A percentile compares a stretch with the other conserved stretches of the same genome.
These are phyloP conservation scores for Conticribra guillardii DNA, from an alignment of 108 stramenopile genomes.

Conservation along the genomic window DNA sequence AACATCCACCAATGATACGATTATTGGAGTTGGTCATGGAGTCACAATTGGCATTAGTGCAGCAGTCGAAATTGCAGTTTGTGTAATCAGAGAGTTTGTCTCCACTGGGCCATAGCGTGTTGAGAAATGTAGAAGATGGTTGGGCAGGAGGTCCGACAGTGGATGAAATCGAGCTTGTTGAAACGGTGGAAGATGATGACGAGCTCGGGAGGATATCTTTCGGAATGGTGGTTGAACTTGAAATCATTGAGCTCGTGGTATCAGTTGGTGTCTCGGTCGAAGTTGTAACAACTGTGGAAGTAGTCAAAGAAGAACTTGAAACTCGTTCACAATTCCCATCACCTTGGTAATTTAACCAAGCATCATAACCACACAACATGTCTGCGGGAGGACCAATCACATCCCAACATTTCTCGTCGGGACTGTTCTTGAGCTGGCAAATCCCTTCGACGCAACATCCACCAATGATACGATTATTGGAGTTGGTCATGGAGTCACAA, in stretches of 20 bases:
- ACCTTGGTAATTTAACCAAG: no score
- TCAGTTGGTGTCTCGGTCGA: no score
- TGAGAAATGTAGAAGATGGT: neutral
- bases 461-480: neutral
- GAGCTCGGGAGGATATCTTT: no score
- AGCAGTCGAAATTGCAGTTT: slow-evolving; percentile 11
- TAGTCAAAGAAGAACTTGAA: no score
- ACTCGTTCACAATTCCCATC: no score
- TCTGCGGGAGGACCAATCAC: slow-evolving; percentile 1
- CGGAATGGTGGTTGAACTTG: no score
- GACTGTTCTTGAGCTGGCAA: slow-evolving; percentile 3
- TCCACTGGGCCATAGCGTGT: neutral
- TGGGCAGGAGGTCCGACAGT: no score
- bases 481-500: neutral
- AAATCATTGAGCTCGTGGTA: no score
- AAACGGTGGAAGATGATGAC: no score
- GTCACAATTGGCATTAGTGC: slow-evolving; percentile 5
- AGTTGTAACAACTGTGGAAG: no score
- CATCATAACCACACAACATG: no score
- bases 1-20: neutral
- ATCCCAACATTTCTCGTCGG: slow-evolving; percentile 3
- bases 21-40: neutral
- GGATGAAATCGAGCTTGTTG: no score
- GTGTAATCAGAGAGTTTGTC: neutral
- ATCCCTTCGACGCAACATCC: slow-evolving; percentile 20